Evolutionary conservation across 2,329 filamentous ascomycete species (phyloP).

Genomic region (Fonsecaea monophora): DNA sequence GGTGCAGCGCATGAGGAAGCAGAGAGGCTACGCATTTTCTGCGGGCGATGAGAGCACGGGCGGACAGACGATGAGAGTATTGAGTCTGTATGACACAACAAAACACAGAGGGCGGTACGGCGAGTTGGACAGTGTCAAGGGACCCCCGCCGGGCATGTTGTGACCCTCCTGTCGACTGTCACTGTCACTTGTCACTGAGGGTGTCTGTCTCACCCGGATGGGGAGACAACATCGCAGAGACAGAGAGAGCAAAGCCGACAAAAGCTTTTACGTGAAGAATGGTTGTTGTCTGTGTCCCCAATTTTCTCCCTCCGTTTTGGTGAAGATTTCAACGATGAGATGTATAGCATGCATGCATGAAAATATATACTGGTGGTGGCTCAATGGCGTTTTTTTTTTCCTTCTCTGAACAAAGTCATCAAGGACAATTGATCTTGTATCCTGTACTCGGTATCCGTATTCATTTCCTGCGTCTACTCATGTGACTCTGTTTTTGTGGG

Average conservation of each 20-base stretch:
- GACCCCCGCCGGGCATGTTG: conserved; percentile 2
- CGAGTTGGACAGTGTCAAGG: conserved; percentile 75
- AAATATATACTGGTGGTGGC: neutral
- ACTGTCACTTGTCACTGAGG: too few relatives aligned
- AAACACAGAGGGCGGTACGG: conserved; percentile 88
- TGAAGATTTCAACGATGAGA: conserved; percentile 12
- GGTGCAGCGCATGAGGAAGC: conserved; percentile 98
- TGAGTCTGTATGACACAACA: conserved; percentile 98
- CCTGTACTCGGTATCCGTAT: too few relatives aligned
- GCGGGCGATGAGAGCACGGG: conserved; percentile 83
- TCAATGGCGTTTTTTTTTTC: neutral
- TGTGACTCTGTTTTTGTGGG: neutral
- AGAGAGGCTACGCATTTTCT: conserved; percentile 96
- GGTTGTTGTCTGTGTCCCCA: neutral
- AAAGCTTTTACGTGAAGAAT: neutral
- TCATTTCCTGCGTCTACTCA: neutral
- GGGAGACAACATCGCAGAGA: neutral
- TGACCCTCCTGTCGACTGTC: neutral
- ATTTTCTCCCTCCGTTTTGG: neutral
- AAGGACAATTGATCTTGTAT: neutral
- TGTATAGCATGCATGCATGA: conserved; percentile 15
- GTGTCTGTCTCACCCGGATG: neutral
- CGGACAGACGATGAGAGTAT: conserved; percentile 77
- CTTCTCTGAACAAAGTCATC: too few relatives aligned
- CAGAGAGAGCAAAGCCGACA: neutral